Conservation (phyloP, 106 monocot species). For the Acanthochlamys bracteata region DNA sequence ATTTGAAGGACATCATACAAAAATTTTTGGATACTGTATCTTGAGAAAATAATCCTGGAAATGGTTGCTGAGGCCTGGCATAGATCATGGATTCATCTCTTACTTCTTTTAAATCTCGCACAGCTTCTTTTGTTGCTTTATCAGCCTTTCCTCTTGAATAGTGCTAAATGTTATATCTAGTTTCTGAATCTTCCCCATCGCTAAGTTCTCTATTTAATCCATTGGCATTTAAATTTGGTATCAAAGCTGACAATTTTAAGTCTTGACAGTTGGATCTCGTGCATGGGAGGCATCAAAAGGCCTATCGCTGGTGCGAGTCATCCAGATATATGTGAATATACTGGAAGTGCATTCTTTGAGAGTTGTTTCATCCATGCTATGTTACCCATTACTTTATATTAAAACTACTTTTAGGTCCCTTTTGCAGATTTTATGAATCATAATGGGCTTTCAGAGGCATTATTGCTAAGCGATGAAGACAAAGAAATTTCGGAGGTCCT, state of each 20-base stretch:
- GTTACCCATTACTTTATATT: background rate
- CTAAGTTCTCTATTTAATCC: background rate
- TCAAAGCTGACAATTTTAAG: background rate
- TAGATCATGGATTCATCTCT: too few species aligned
- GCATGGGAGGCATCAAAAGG: conserved; percentile 74
- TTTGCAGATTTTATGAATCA: conserved; percentile 98
- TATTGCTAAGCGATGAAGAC: conserved; percentile 56
- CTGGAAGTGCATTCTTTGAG: background rate
- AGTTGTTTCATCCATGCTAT: background rate
- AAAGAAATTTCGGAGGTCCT: conserved; percentile 68
- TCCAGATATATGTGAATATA: background rate
- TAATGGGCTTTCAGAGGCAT: conserved; percentile 51
- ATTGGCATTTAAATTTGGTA: background rate
- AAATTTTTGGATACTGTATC: too few species aligned
- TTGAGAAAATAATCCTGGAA: too few species aligned
- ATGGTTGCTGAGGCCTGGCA: too few species aligned
- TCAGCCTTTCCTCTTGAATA: too few species aligned
- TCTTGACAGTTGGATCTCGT: conserved; percentile 72
- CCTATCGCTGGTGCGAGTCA: conserved; percentile 56
- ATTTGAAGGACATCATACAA: too few species aligned
- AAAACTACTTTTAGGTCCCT: conserved; percentile 56
- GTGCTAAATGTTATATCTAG: too few species aligned
- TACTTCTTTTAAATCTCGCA: too few species aligned
- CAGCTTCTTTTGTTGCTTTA: too few species aligned
- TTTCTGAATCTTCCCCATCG: too few species aligned